Evolutionary conservation across 495 filamentous ascomycete species (phyloP).

Genomic region (Penicillium salamii): DNA sequence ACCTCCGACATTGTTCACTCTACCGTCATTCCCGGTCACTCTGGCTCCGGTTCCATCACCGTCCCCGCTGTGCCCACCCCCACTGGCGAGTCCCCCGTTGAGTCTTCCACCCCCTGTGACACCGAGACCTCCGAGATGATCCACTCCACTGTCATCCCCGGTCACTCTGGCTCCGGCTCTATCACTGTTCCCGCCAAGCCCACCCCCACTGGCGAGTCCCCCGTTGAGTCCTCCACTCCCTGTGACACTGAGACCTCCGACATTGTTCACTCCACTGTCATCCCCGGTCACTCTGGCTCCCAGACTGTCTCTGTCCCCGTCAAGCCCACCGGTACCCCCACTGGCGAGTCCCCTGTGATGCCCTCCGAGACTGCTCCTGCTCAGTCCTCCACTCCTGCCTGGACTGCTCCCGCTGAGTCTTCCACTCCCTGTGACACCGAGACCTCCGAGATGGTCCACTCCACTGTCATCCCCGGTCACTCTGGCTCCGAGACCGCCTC

Average conservation of each 20-base stretch:
- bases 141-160: constrained; percentile 7
- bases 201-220: background rate
- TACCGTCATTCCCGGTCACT: constrained; percentile 5
- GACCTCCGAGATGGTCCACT: background rate
- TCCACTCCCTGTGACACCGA: constrained; percentile 17
- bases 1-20: constrained; percentile 1
- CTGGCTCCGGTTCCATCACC: background rate
- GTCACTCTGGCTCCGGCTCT: background rate
- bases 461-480: constrained; percentile 1
- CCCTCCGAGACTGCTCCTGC: background rate
- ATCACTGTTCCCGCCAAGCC: background rate
- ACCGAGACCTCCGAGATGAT: constrained; percentile 15
- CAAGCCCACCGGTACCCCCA: background rate
- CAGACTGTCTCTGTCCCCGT: background rate
- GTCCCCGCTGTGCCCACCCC: background rate
- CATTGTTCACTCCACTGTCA: constrained; percentile 5
- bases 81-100: background rate
- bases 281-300: constrained; percentile 6
- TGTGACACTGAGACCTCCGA: constrained; percentile 19
- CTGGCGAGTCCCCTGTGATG: background rate
- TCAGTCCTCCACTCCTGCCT: background rate
- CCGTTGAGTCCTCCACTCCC: constrained; percentile 12
- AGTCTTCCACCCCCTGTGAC: background rate
- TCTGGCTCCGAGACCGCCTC: constrained; percentile 3
- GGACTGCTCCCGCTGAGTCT: background rate